Evolutionary conservation across 1,284 basidiomycete genomes (phyloP), one percentile per base, ranked within the genome.

Genomic region (Bondarzewia mesenterica): DNA sequence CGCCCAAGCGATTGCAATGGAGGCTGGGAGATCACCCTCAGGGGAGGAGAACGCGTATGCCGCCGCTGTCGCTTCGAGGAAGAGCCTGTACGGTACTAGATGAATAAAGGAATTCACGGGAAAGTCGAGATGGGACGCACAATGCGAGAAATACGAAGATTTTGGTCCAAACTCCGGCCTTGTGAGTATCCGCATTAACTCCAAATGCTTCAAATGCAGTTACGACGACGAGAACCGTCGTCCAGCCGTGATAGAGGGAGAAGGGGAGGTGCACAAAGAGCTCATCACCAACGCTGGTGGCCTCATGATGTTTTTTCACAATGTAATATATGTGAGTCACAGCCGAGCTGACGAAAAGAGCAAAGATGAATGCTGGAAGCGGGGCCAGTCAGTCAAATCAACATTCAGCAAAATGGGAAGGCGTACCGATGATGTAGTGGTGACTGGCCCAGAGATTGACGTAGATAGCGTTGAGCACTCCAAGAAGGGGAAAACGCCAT

Each of bases 171-270:
- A 93, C 69, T 22, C 92, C 92, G 1, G 91, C 82, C 38, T 66
- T 66, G 56, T 86, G 72, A 44, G 64, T 66, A 56, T 73, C 60
- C 0, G 88, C 80, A 63, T 93, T 77, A 51, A 84, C 81, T 54
- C 93, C 93, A 59, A 95, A 95, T 0, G 92, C 93, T 63, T 93
- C 85, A 64, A 97, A 96, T 3, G 79, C 85, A 42, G 89, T 87
- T 52, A 96, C 71, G 53, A 96, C 75, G 56, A 95, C 87, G 50
- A 96, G 80, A 46, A 96, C 86, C 44, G 91, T 93, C 14, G 90
- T 92, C 87, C 93, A 95, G 44, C 93, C 93, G 63, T 96, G 93
- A 72, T 88, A 96, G 48, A 94, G 80, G 7, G 89, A 93, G 77
- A 94, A 93, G 7, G 92, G 92, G 14, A 90, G 78, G 61, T 90